Evolutionary conservation across 2,329 filamentous ascomycete species (phyloP), one percentile per base, ranked within the genome.

Genomic region (Colletotrichum musae): DNA sequence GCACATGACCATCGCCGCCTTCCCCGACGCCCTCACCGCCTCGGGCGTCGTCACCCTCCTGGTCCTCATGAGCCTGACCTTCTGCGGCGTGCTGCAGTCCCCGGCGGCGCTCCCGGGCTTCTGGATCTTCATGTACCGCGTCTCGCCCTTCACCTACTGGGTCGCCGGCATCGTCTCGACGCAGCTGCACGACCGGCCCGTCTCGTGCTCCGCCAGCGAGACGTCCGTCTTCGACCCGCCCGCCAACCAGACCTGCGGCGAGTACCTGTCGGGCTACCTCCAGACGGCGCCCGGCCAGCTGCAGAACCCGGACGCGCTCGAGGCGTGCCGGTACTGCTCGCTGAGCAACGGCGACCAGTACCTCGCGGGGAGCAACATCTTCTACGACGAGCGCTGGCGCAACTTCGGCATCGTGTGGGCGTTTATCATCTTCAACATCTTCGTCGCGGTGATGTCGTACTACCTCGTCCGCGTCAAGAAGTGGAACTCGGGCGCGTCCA

Each of bases 111-210:
- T 94, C 1, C 92, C 92, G 0, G 85, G 88, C 0, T 94, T 94
- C 82, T 94, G 92, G 92, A 89, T 89, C 70, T 94, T 93, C 81
- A 94, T 94, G 92, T 92, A 93, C 78, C 86, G 88, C 28, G 83
- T 89, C 12, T 89, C 86, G 0, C 91, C 90, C 0, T 90, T 93
- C 68, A 92, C 89, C 0, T 93, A 93, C 78, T 89, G 85, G 84
- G 89, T 94, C 67, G 85, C 85, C 1, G 91, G 89, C 12, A 91
- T 94, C 78, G 85, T 93, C 2, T 84, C 89, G 1, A 92, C 91
- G 0, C 87, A 91, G 76, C 82, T 94, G 2, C 85, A 89, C 59
- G 84, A 80, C 15, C 82, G 89, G 2, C 50, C 75, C 0, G 84
- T 92, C 18, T 71, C 74, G 0, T 93, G 90, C 75, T 81, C 85